Evolutionary conservation across 2,329 filamentous ascomycete species (phyloP).

Genomic region (Botrytis medusae): DNA sequence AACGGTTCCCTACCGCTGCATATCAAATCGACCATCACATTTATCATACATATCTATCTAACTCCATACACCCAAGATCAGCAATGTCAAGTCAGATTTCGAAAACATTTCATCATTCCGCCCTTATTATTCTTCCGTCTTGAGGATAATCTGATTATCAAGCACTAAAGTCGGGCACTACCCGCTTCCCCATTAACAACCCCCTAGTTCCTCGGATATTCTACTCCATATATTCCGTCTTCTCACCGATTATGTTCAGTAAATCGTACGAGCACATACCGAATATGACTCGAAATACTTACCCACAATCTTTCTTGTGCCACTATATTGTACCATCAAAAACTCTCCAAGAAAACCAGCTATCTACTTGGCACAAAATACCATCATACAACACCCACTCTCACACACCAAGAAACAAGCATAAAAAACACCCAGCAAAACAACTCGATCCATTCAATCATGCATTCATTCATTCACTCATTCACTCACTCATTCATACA

Average conservation of each 20-base stretch:
- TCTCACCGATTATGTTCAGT: background rate
- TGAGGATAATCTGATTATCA: background rate
- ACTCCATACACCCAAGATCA: background rate
- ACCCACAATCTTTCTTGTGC: background rate
- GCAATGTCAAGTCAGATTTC: background rate
- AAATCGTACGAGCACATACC: background rate
- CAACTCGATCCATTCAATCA: background rate
- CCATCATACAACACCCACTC: background rate
- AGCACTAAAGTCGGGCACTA: background rate
- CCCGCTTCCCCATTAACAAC: background rate
- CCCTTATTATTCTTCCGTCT: background rate
- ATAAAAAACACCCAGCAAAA: background rate
- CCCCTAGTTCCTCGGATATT: background rate
- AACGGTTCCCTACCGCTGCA: constrained; percentile 4
- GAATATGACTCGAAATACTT: background rate
- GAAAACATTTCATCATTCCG: background rate
- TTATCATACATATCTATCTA: background rate
- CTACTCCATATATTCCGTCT: background rate
- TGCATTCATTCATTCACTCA: no score
- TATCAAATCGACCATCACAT: background rate
- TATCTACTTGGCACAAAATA: background rate
- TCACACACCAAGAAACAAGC: background rate
- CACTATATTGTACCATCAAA: background rate
- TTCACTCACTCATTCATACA: background rate
- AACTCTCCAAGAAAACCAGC: background rate